Base-by-base conservation (phyloP, 257 asterid genomes). In the Solanum ossicruentum region DNA sequence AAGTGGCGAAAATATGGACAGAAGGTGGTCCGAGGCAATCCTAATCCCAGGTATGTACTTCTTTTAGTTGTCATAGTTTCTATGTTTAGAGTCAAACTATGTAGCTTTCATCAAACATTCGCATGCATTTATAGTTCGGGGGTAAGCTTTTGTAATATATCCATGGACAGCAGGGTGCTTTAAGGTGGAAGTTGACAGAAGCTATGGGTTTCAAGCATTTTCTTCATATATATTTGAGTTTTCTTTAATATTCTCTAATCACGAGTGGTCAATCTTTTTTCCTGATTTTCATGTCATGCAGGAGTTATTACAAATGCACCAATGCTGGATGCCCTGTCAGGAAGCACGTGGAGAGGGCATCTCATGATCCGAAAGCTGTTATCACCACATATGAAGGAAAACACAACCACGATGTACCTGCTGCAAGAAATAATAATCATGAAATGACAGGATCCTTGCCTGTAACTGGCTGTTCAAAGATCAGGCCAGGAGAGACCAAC, bases 1-100 rank as follows among this genome's bases (percentile, higher is more conserved):
- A 90, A 97, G 75, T 96, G 99, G 99, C 98, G 99, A 79, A 96
- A 96, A 88, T 96, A 96, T 87, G 99, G 99, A 81, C 99, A 96
- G 90, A 96, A 96, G 88, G 98, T 96, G 47, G 99, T 96, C 88
- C 92, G 98, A 70, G 98, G 98, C 85, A 96, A 96, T 89, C 99
- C 98, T 61, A 96, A 96, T 90, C 99, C 99, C 60, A 95, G 98
- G 99, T 95, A 85, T 84, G 87, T 32, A 36, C 41, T 36, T 36
- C 41, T 36, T 36, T 36, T 36, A 36, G 6, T 36, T 36, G 41
- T 36, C 6, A 36, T 36, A 4, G 41, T 36, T 36, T 36, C 6
- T 6, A 36, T 36, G 4, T 36, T 36, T 36, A 36, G 5, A 36
- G 41, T 36, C 41, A 0, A 36, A 36, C 6, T 5, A 36, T 3